Evolutionary conservation across 1,139 yeast genomes (phyloP).

Genomic region (Geotrichum candidum): DNA sequence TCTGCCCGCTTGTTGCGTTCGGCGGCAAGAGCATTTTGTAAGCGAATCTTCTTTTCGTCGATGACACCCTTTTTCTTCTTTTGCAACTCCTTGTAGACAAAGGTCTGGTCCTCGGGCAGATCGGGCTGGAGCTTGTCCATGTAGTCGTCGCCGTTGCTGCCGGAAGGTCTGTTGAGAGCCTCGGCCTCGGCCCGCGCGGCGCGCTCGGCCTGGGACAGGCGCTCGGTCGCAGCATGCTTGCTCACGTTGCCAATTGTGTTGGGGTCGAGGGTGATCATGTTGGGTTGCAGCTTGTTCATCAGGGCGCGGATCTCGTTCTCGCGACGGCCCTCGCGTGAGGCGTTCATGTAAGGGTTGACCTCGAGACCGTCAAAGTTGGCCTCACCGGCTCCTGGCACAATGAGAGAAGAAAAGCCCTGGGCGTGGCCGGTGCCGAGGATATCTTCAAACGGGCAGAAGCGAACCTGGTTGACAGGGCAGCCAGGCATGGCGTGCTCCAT

Average conservation of each 20-base stretch:
- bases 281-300: constrained; percentile 85
- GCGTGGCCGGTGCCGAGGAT: constrained; percentile 82
- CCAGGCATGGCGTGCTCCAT: constrained; percentile 88
- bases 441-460: constrained; percentile 94
- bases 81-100: constrained; percentile 71
- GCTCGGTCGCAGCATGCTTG: constrained; percentile 53
- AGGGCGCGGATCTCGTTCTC: constrained; percentile 83
- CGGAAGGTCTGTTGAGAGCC: constrained; percentile 31
- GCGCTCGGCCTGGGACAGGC: constrained; percentile 51
- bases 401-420: constrained; percentile 68
- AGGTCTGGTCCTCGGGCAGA: constrained; percentile 47
- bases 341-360: constrained; percentile 84
- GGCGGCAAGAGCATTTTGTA: constrained; percentile 67
- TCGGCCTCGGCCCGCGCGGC: constrained; percentile 45
- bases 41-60: constrained; percentile 77
- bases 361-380: constrained; percentile 96
- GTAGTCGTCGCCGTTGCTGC: constrained; percentile 29
- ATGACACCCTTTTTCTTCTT: constrained; percentile 82
- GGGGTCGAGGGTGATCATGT: constrained; percentile 89
- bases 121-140: constrained; percentile 33
- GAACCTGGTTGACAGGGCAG: constrained; percentile 57
- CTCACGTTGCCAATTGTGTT: constrained; percentile 80
- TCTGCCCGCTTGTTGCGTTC: constrained; percentile 71
- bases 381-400: constrained; percentile 97
- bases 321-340: constrained; percentile 74